Base-by-base conservation (phyloP, 257 asterid genomes). In the Nicotiana benthamiana region DNA sequence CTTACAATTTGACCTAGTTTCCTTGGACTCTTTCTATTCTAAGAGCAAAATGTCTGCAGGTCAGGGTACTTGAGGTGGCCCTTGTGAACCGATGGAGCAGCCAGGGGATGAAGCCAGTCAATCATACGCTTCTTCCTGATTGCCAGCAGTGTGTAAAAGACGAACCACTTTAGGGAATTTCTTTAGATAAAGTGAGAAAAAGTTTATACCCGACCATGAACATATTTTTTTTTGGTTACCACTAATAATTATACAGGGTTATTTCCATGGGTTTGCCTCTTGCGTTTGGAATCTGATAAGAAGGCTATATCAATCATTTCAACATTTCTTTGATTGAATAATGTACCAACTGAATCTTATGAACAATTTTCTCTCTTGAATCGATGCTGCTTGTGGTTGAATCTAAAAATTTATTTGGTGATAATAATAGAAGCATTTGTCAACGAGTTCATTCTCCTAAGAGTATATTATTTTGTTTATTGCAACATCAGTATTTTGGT, bases 31-130 rank as follows among this genome's bases (percentile, higher is more conserved):
- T 46, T 24, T 70, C 46, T 36, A 70, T 70, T 43, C 13, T 5
- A 43, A 40, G 77, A 43, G 46, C 12, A 70, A 54, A 86, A 80
- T 82, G 26, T 81, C 75, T 83, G 77, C 96, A 95, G 99, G 96
- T 95, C 81, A 92, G 98, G 88, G 79, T 85, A 86, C 82, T 95
- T 36, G 99, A 95, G 84, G 84, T 86, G 81, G 92, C 90, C 75
- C 80, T 95, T 81, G 88, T 93, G 22, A 85, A 86, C 46, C 88
- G 80, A 56, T 93, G 97, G 97, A 85, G 86, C 17, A 88, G 75
- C 15, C 83, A 87, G 64, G 97, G 94, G 67, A n/a, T 89, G 83
- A 88, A 78, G 87, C 87, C 94, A 54, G 75, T 83, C 59, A 84
- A 61, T 82, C 99, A 93, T 86, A 54, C 57, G 79, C 96, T 95